Base-by-base conservation (phyloP, 1,284 basidiomycete species). In the Caloboletus inedulis region DNA sequence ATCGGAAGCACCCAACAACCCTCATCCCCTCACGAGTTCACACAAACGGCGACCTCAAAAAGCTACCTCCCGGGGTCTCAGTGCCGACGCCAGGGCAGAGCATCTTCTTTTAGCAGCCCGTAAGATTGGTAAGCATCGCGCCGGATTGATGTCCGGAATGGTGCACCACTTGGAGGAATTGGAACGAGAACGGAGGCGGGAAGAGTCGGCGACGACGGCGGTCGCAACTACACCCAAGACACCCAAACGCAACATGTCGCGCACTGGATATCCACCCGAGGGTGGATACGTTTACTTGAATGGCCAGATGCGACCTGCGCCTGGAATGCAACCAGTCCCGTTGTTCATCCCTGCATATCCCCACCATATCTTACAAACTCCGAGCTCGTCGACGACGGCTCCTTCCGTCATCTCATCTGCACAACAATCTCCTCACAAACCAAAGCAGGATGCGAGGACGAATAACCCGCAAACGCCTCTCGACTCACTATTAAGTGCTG, bases 401-500 rank as follows among this genome's bases (percentile, higher is more conserved):
- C 60, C 62, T 18, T 71, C 66, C 3, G 55, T 40, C 13, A 25
- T 61, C 3, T 69, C 68, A 0, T 63, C 69, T 7, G 39, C 55
- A 14, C 53, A 52, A 18, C 54, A 54, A 10, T 65, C 68, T 6
- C 23, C 55, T n/a, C 52, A 55, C 14, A 64, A 63, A 45, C 7
- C 42, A 42, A 62, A 63, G 27, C 60, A 54, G 18, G 55, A 49
- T 19, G 47, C 50, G 1, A 53, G 47, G 18, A 44, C 34, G 25
- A 64, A 57, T 30, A 66, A 65, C 33, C 65, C 70, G 1, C 64
- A 63, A 16, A 77, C 75, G 0, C 73, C 75, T 13, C 62, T 77
- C 30, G 77, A 81, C 52, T 83, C 81, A 0, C 68, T 87, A 29
- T 62, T 87, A 25, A 83, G 75, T 58, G 84, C 84, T 6, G 85